phyloP scores from a whole-genome alignment of 179 eudicot genomes.

The Silene coronaria region DNA sequence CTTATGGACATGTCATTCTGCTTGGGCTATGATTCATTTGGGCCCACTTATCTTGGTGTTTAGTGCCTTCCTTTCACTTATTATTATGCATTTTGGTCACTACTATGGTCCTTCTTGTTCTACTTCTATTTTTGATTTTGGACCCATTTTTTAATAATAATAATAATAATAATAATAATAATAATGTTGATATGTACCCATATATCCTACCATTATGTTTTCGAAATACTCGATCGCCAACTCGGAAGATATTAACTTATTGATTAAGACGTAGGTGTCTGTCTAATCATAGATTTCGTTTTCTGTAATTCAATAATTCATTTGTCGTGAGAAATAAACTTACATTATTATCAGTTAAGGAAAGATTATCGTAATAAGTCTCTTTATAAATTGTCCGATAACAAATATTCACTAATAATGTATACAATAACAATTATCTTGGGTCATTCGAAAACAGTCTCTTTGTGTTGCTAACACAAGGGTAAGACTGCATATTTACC shows the following conservation, averaged over 20 bases:
- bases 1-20: slow-evolving; percentile 30
- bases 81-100: background rate
- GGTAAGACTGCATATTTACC: too few species aligned
- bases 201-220: slow-evolving; percentile 18
- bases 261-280: background rate
- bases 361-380: too few species aligned
- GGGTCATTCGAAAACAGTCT: too few species aligned
- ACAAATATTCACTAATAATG: too few species aligned
- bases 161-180: background rate
- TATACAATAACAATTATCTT: too few species aligned
- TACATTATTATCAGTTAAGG: too few species aligned
- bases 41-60: slow-evolving; percentile 26
- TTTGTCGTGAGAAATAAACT: too few species aligned
- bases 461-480: too few species aligned
- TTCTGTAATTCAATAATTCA: too few species aligned
- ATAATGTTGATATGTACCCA: slow-evolving; percentile 12
- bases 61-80: slow-evolving; percentile 19
- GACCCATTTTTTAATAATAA: background rate
- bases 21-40: slow-evolving; percentile 31
- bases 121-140: background rate
- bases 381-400: too few species aligned
- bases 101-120: background rate
- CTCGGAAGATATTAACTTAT: background rate
- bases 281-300: too few species aligned
- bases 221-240: background rate